Percentiles rank a stretch among this genome's conserved stretches.
Evolutionary conservation across 2,329 filamentous ascomycete species (phyloP).

Genomic region (Sporothrix protearum): DNA sequence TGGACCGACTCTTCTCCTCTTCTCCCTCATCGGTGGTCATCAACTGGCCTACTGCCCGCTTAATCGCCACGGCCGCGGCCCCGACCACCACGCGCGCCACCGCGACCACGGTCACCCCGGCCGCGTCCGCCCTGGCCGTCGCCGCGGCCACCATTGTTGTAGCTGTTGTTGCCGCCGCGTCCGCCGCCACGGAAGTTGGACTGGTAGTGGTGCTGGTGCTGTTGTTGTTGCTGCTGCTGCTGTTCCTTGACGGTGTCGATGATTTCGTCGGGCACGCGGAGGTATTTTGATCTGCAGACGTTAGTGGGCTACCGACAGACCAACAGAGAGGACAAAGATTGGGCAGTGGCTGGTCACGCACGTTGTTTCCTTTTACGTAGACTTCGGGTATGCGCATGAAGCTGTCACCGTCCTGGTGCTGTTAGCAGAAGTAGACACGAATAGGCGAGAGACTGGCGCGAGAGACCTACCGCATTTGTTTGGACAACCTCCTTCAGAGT

Average conservation of each 20-base stretch:
- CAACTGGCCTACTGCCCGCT: background rate
- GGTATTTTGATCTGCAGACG: conserved; percentile 85
- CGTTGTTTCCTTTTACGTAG: conserved; percentile 96
- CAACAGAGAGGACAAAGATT: background rate
- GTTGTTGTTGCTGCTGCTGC: conserved; percentile 69
- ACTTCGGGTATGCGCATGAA: conserved; percentile 90
- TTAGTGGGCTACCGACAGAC: too few species aligned
- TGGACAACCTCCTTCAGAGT: conserved; percentile 96
- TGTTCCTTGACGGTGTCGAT: conserved; percentile 92
- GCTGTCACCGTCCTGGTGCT: conserved; percentile 76
- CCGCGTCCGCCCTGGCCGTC: conserved; percentile 49
- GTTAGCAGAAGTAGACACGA: background rate
- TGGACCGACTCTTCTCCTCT: background rate
- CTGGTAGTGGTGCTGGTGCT: conserved; percentile 33
- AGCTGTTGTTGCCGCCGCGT: conserved; percentile 55
- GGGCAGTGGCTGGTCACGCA: conserved; percentile 44
- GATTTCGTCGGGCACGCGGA: conserved; percentile 93
- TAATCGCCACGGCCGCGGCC: conserved; percentile 37
- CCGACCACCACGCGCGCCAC: conserved; percentile 43
- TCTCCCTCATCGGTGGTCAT: background rate
- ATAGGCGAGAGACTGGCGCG: background rate
- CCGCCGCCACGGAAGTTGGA: conserved; percentile 55
- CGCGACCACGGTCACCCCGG: conserved; percentile 49
- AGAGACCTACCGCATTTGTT: conserved; percentile 69
- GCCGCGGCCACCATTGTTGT: conserved; percentile 55